phyloP scores from a whole-genome alignment of 768 basidiomycete genomes.

The Piloderma croceum region DNA sequence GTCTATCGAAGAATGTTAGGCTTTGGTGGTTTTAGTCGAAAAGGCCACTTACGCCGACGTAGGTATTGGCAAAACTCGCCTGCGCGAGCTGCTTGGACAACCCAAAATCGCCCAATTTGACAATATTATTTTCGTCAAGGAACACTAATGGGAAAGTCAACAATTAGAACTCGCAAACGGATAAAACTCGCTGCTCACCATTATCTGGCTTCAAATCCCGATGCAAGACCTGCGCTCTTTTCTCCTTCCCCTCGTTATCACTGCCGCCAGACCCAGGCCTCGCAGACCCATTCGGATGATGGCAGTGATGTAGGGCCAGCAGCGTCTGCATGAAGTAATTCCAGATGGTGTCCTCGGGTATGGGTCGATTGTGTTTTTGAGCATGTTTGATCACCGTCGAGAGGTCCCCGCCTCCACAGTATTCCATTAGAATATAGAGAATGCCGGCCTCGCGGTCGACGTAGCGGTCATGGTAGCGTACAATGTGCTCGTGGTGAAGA shows the following conservation, averaged over 20 bases:
- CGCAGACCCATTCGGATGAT: slow-evolving; percentile 59
- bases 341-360: slow-evolving; percentile 94
- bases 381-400: slow-evolving; percentile 81
- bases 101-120: slow-evolving; percentile 97
- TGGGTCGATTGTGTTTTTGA: slow-evolving; percentile 56
- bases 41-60: slow-evolving; percentile 75
- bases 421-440: slow-evolving; percentile 98
- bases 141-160: slow-evolving; percentile 82
- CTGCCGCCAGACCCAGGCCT: slow-evolving; percentile 38
- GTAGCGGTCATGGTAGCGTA: slow-evolving; percentile 88
- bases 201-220: slow-evolving; percentile 97
- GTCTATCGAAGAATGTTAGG: slow-evolving; percentile 48
- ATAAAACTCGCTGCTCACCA: slow-evolving; percentile 56
- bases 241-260: slow-evolving; percentile 28
- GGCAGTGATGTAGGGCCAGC: slow-evolving; percentile 86
- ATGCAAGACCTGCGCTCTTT: slow-evolving; percentile 78
- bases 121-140: slow-evolving; percentile 73
- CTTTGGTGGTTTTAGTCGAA: background rate
- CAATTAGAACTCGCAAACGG: no score
- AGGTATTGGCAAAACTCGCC: slow-evolving; percentile 89
- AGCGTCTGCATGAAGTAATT: slow-evolving; percentile 92
- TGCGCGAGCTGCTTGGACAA: slow-evolving; percentile 87
- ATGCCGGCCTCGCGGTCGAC: slow-evolving; percentile 81
- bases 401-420: slow-evolving; percentile 95
- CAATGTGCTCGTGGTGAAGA: slow-evolving; percentile 91